Evolutionary conservation across 2,329 filamentous ascomycete genomes (phyloP), one percentile per base, ranked within the genome.

Genomic region (Penicillium sp.): DNA sequence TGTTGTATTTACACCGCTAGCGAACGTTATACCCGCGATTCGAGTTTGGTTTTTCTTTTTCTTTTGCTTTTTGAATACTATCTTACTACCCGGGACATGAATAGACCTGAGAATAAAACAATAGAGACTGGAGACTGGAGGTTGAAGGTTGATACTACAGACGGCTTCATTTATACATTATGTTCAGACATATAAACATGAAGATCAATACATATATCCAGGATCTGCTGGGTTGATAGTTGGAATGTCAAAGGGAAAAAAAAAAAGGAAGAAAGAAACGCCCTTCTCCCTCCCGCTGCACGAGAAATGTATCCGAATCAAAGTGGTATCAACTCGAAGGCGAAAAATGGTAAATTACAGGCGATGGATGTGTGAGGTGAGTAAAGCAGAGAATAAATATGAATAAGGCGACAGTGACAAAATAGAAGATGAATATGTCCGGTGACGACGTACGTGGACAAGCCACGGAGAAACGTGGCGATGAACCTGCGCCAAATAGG

Each of bases 261-360:
- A 5, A 5, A 24, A 24, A 24, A 24, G 22, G 8, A 26, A 24
- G 29, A 45, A 34, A 34, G 9, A 38, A 53, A 54, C 44, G 51
- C 51, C 44, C 43, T 52, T 52, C 43, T 48, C 43, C 34, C 50
- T 29, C 50, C 14, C 35, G 43, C 43, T 53, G 50, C 50, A 53
- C 34, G 43, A 48, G 43, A 39, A 29, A 49, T 50, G 37, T 48
- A 46, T 55, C 32, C 40, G 39, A 52, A 56, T 46, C 53, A 56
- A 56, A 52, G 14, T 56, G 48, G 48, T 56, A 56, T 51, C 47
- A 52, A 52, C 40, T 52, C 47, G 53, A 51, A 55, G 51, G 40
- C 26, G 40, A 52, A n/a, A 37, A 50, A 45, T 53, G 13, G 20
- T 16, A 43, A 44, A 44, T 51, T 20, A 35, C 18, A 43, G 22